phyloP scores from a whole-genome alignment of 148 eudicot genomes.

The Fallopia convolvulus region DNA sequence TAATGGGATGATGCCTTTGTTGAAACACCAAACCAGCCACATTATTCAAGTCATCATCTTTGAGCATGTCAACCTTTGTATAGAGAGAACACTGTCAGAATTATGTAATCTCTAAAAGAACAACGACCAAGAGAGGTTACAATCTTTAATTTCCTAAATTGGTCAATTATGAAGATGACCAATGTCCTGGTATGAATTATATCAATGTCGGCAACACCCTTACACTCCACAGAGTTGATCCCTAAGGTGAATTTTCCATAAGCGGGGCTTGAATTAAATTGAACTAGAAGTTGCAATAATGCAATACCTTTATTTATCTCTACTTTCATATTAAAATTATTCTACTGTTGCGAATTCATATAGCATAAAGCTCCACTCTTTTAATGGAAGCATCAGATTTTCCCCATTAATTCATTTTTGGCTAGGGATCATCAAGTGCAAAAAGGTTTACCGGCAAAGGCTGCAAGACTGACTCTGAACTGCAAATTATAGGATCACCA shows the following conservation, averaged over 20 bases:
- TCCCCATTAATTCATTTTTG: not conserved
- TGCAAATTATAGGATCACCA: constrained; percentile 18
- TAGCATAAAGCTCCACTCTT: not conserved
- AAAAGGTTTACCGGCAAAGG: not conserved
- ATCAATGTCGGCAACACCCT: not conserved
- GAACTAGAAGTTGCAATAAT: not conserved
- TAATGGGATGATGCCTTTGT: constrained; percentile 17
- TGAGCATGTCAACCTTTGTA: constrained; percentile 32
- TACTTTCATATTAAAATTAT: not conserved
- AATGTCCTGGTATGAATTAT: not conserved
- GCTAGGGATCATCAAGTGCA: not conserved
- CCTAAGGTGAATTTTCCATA: not conserved
- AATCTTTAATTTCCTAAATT: not conserved
- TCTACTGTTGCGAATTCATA: not conserved
- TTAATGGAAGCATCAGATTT: not conserved
- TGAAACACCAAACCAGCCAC: constrained; percentile 44
- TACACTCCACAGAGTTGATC: not conserved
- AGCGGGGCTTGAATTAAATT: not conserved
- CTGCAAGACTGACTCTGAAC: constrained; percentile 19
- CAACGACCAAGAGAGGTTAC: not conserved
- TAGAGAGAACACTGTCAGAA: constrained; percentile 5
- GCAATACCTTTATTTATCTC: not conserved
- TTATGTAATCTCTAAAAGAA: not conserved
- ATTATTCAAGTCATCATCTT: constrained; percentile 26
- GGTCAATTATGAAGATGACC: not conserved